Base-by-base conservation (phyloP, 108 stramenopile genomes). In the Stephanodiscus triporus region DNA sequence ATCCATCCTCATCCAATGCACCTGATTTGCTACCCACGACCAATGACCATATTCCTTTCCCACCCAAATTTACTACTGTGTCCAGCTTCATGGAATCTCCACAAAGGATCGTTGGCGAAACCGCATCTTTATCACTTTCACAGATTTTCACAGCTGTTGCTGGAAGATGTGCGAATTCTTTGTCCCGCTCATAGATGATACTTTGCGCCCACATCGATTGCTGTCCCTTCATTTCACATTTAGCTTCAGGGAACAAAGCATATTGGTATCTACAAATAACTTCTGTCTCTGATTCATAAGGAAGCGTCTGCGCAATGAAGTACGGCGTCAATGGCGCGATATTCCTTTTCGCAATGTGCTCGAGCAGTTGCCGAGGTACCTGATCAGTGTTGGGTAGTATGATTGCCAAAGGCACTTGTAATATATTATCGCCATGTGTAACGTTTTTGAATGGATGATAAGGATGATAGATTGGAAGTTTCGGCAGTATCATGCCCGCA, bases 181-280 rank as follows among this genome's bases (percentile, higher is more conserved):
- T 29, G 22, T 73, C 27, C 1, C 49, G 16, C 17, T 73, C 72
- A 47, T 65, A 73, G 27, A 73, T 57, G 37, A 73, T 56, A 27
- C 72, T 57, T 64, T 73, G 72, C 34, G 72, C 72, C 51, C 63
- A 73, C 16, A 65, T 73, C 42, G 72, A 55, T 57, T 73, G 63
- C 43, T 56, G 55, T 43, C 63, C 63, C 43, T 43, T 73, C 72
- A 73, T 73, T 55, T 73, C 72, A 23, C 72, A 24, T 54, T 26
- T 65, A 6, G 61, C 72, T 9, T 73, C 55, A 20, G n/a, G 63
- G 54, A 73, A 73, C 30, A 65, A 10, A 29, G 48, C 60, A 49
- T 72, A 72, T 29, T 73, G 72, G 47, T 73, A 73, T 48, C 63
- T 64, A 63, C 63, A 45, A 57, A 65, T 73, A 6, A 73, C 63